These are phyloP conservation scores for Cinnamomum chago DNA, from an alignment of 164 flowering plant species.

Conservation along the genomic window DNA sequence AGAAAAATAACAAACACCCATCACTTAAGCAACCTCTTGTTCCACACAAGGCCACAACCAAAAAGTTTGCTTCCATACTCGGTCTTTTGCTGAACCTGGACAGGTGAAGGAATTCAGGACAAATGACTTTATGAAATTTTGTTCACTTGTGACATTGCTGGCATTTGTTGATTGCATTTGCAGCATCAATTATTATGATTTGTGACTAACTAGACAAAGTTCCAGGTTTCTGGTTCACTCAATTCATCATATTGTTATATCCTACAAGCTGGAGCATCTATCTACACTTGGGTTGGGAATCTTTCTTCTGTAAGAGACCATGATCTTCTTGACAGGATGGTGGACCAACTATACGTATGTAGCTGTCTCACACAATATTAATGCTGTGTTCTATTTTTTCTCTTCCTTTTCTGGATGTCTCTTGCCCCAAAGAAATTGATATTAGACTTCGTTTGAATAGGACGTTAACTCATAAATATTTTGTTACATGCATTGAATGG, in stretches of 20 bases:
- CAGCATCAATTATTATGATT: slow-evolving; percentile 1
- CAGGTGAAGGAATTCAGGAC: background rate
- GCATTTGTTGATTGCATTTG: slow-evolving; percentile 6
- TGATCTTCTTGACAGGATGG: slow-evolving; percentile 55
- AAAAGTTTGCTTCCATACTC: background rate
- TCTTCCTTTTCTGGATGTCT: background rate
- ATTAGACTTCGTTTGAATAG: background rate
- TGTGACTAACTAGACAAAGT: slow-evolving; percentile 1
- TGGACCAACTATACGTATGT: slow-evolving; percentile 51
- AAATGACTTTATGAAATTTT: background rate
- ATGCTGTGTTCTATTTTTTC: background rate
- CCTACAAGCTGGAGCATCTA: slow-evolving; percentile 44
- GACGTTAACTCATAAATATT: background rate
- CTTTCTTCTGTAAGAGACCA: slow-evolving; percentile 51
- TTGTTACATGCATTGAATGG: background rate
- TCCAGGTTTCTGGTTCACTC: slow-evolving; percentile 63
- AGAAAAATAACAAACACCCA: background rate
- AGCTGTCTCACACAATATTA: slow-evolving; percentile 1
- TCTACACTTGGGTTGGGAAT: slow-evolving; percentile 66
- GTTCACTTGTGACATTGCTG: background rate
- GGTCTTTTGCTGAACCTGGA: background rate
- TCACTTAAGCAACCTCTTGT: background rate
- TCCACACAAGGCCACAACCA: background rate
- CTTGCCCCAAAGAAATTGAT: background rate
- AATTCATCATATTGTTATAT: slow-evolving; percentile 79